Percentiles rank a stretch among this genome's conserved stretches.
Evolutionary conservation across 208 protist genomes (phyloP).

Genomic region (Trypanosoma brucei): DNA sequence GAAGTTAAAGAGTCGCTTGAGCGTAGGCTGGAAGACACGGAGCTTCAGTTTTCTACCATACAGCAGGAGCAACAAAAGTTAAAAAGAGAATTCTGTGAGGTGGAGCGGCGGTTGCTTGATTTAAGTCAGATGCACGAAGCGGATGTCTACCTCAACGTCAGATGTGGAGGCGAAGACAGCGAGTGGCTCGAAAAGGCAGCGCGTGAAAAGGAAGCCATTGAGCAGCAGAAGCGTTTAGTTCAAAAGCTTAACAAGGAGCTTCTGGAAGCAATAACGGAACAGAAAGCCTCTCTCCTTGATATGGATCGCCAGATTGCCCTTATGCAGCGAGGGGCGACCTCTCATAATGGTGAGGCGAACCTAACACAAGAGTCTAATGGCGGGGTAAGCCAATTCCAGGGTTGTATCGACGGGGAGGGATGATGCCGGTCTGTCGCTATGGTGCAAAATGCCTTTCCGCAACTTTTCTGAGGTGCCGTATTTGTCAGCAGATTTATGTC

Average conservation of each 20-base stretch:
- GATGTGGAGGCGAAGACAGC: slow-evolving; percentile 35
- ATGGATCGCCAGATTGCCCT: slow-evolving; percentile 39
- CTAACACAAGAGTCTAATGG: background rate
- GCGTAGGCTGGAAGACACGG: slow-evolving; percentile 10
- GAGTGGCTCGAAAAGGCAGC: slow-evolving; percentile 56
- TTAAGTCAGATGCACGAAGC: slow-evolving; percentile 24
- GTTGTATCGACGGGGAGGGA: background rate
- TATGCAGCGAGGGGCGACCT: slow-evolving; percentile 10
- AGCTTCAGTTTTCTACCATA: slow-evolving; percentile 26
- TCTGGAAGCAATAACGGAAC: slow-evolving; percentile 48
- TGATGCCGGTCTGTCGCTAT: slow-evolving; percentile 1
- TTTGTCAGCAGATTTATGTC: background rate
- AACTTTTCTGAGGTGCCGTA: background rate
- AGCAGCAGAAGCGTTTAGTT: slow-evolving; percentile 46
- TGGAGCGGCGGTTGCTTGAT: slow-evolving; percentile 45
- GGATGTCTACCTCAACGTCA: slow-evolving; percentile 56
- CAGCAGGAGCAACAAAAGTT: slow-evolving; percentile 46
- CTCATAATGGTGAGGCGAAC: background rate
- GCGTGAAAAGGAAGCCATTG: slow-evolving; percentile 42
- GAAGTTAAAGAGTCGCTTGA: slow-evolving; percentile 25
- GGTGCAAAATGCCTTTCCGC: no score
- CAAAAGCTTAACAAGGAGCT: slow-evolving; percentile 50
- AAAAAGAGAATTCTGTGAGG: slow-evolving; percentile 28
- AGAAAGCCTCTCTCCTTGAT: slow-evolving; percentile 47
- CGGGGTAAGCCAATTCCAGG: background rate